Percentiles rank a stretch among this genome's conserved stretches.
Conservation (phyloP, 495 filamentous ascomycete species). For the Daldinia loculata region DNA sequence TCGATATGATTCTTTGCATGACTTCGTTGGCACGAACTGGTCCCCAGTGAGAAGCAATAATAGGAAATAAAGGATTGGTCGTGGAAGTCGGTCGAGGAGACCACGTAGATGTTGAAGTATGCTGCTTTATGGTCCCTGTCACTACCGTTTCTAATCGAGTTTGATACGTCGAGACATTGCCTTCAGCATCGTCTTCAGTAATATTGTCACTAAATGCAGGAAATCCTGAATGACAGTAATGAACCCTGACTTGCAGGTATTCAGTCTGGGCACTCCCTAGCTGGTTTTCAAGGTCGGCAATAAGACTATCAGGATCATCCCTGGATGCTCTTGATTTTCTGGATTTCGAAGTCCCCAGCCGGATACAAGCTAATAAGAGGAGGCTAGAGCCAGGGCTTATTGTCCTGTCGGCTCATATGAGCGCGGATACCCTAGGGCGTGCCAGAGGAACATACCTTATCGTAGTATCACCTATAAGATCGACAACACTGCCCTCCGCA, state of each 20-base stretch:
- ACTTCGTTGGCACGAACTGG: slow-evolving; percentile 48
- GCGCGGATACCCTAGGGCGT: background rate
- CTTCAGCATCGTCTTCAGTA: slow-evolving; percentile 21
- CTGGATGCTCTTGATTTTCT: slow-evolving; percentile 35
- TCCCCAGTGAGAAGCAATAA: slow-evolving; percentile 58
- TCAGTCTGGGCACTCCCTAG: slow-evolving; percentile 52
- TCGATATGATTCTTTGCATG: slow-evolving; percentile 48
- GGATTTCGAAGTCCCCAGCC: slow-evolving; percentile 24
- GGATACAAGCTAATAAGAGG: slow-evolving; percentile 52
- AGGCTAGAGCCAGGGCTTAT: slow-evolving; percentile 51
- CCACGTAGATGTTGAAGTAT: slow-evolving; percentile 51
- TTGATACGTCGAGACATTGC: slow-evolving; percentile 27
- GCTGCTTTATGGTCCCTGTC: slow-evolving; percentile 52
- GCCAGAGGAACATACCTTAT: slow-evolving; percentile 8
- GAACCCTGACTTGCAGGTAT: slow-evolving; percentile 57
- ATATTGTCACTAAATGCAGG: slow-evolving; percentile 26
- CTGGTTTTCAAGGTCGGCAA: slow-evolving; percentile 59
- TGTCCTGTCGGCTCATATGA: slow-evolving; percentile 36
- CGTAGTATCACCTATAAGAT: slow-evolving; percentile 48
- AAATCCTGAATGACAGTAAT: slow-evolving; percentile 61
- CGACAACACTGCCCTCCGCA: slow-evolving; percentile 44
- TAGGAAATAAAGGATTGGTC: slow-evolving; percentile 51
- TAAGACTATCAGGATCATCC: slow-evolving; percentile 57
- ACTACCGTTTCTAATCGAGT: slow-evolving; percentile 57
- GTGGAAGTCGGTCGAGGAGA: slow-evolving; percentile 46